Evolutionary conservation across 2,329 filamentous ascomycete genomes (phyloP).

Genomic region (Cladophialophora immunda): DNA sequence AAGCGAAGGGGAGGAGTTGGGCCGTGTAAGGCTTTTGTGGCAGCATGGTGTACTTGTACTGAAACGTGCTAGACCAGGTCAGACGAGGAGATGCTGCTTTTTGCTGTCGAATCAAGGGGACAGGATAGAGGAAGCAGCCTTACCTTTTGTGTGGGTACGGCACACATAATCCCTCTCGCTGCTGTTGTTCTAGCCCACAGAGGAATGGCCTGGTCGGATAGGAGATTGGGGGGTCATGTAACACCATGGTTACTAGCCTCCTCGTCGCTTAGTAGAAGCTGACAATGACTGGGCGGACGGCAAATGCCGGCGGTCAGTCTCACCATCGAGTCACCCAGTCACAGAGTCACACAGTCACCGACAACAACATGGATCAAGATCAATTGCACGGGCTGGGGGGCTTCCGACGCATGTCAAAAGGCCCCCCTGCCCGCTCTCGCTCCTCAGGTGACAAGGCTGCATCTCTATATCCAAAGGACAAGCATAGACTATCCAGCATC

Average conservation of each 20-base stretch:
- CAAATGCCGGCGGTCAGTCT: not conserved
- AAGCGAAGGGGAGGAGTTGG: not conserved
- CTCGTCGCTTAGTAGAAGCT: too few species aligned
- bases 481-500: too few species aligned
- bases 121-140: not conserved
- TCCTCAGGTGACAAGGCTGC: too few species aligned
- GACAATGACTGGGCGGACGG: too few species aligned
- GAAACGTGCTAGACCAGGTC: not conserved
- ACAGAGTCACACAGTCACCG: not conserved
- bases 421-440: too few species aligned
- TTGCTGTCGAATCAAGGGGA: not conserved
- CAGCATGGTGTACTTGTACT: not conserved
- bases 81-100: not conserved
- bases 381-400: too few species aligned
- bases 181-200: not conserved
- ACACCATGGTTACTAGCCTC: not conserved
- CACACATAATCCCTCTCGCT: not conserved
- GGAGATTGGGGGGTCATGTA: not conserved
- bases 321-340: not conserved
- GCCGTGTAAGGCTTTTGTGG: too few species aligned
- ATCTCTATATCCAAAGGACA: too few species aligned
- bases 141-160: not conserved
- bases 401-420: not conserved
- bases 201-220: not conserved
- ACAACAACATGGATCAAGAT: too few species aligned